A percentile compares a stretch with the other conserved stretches of the same genome.
phyloP scores from a whole-genome alignment of 2,329 filamentous ascomycete species.

The Zasmidium angulare region DNA sequence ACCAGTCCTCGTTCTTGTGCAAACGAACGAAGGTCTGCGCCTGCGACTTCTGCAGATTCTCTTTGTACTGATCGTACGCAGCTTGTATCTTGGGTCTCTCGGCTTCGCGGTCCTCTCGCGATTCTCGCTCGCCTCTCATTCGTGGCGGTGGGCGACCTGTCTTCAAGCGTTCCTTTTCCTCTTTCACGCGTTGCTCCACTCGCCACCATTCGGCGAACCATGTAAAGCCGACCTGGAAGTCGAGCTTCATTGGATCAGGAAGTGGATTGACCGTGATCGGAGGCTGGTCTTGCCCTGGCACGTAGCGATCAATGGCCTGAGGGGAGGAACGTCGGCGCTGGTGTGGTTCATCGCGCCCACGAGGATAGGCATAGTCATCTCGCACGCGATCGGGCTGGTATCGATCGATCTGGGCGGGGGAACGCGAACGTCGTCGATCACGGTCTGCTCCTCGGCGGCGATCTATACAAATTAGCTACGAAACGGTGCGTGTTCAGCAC shows the following conservation, averaged over 20 bases:
- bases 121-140: conserved; percentile 63
- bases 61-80: conserved; percentile 66
- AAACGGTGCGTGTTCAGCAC: not conserved
- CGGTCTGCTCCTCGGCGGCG: conserved; percentile 38
- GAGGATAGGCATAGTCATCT: conserved; percentile 62
- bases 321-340: conserved; percentile 62
- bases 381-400: conserved; percentile 71
- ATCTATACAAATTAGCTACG: conserved; percentile 25
- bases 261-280: conserved; percentile 64
- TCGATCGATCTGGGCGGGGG: conserved; percentile 68
- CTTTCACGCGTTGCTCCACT: conserved; percentile 76
- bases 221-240: conserved; percentile 81
- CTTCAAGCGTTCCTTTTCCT: conserved; percentile 71
- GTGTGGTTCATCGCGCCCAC: conserved; percentile 63
- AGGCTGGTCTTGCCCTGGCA: conserved; percentile 66
- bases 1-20: conserved; percentile 97
- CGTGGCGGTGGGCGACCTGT: conserved; percentile 64
- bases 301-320: conserved; percentile 77
- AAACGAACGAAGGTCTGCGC: conserved; percentile 85
- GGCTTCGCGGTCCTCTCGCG: conserved; percentile 72
- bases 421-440: conserved; percentile 69
- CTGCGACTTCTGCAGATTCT: conserved; percentile 57
- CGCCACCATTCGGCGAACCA: conserved; percentile 88
- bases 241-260: conserved; percentile 68
- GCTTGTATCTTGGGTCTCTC: conserved; percentile 76